A percentile compares a stretch with the other conserved stretches of the same genome.
Evolutionary conservation across 2,329 filamentous ascomycete species (phyloP).

Genomic region (Penicillium nordicum): DNA sequence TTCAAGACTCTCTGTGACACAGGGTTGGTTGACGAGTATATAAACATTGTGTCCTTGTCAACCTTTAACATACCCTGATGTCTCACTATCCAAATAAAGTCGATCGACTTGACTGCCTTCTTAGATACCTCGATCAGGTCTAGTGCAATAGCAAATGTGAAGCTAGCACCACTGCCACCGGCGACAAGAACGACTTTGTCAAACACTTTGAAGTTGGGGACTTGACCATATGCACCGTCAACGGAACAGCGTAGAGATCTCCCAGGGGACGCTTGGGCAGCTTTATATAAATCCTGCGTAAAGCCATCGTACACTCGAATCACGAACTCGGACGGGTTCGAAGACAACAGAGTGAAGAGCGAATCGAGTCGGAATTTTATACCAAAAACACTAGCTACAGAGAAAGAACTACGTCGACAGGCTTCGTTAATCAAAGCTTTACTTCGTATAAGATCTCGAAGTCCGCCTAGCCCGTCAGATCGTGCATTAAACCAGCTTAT

Average conservation of each 20-base stretch:
- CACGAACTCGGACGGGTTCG: constrained; percentile 2
- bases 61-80: neutral
- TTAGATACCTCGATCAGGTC: neutral
- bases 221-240: constrained; percentile 3
- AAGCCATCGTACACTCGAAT: constrained; percentile 7
- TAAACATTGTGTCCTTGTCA: neutral
- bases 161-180: constrained; percentile 6
- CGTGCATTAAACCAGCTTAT: too few species aligned
- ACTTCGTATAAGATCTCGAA: too few species aligned
- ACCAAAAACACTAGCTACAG: too few species aligned
- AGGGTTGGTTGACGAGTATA: neutral
- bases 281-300: neutral
- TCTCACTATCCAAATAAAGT: constrained; percentile 1
- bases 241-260: constrained; percentile 2
- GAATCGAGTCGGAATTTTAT: too few species aligned
- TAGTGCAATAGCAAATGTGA: constrained; percentile 6
- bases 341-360: constrained; percentile 3
- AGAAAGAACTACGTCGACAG: too few species aligned
- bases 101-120: neutral
- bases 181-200: constrained; percentile 5
- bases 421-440: too few species aligned
- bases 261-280: neutral
- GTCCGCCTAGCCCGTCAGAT: too few species aligned
- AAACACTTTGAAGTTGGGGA: constrained; percentile 5
- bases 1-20: neutral